Evolutionary conservation across 2,329 filamentous ascomycete genomes (phyloP), one percentile per base, ranked within the genome.

Genomic region (Corynespora cassiicola): DNA sequence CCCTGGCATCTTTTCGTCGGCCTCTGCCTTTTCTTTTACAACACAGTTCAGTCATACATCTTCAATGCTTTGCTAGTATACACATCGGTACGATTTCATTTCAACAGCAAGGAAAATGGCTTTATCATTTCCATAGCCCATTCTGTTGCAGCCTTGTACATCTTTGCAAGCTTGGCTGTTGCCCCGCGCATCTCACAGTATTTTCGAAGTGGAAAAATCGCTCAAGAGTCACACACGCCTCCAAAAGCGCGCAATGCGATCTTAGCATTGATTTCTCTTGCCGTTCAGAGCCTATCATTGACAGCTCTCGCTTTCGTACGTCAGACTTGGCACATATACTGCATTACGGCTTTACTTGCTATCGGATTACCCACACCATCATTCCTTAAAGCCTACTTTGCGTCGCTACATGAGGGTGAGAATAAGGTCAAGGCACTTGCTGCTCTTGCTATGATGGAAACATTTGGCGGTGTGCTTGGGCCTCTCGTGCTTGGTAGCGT

Each of bases 111-210:
- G 6, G 38, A 48, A 23, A 45, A 48, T 16, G 45, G 45, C 9
- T 35, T 41, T 17, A 11, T 48, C 4, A 39, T 48, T n/a, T 24
- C 45, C 10, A 44, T 48, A n/a, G 45, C 41, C 7, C 36, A 41
- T 20, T 34, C 33, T 6, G 21, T 36, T 3, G 36, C 41, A 12
- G 29, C 45, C 6, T 5, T 26, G 2, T 48, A 48, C 18, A 35
- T 48, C 15, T 41, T 38, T 18, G 7, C 31, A 3, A 36, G 4
- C 14, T n/a, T 45, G 3, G 45, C 16, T 14, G 2, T 42, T 9
- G 10, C 39, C 7, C 32, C 39, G 2, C 12, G 20, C 4, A 4
- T 27, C 2, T 23, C 4, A 5, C 10, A 16, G 12, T 14, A 15
- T 5, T 29, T 36, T 21, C 6, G 23, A 6, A n/a, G n/a, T 32